Percentiles rank a stretch among this genome's conserved stretches.
Evolutionary conservation across 176 grass and related monocot species (phyloP).

Genomic region (Musa acuminata): DNA sequence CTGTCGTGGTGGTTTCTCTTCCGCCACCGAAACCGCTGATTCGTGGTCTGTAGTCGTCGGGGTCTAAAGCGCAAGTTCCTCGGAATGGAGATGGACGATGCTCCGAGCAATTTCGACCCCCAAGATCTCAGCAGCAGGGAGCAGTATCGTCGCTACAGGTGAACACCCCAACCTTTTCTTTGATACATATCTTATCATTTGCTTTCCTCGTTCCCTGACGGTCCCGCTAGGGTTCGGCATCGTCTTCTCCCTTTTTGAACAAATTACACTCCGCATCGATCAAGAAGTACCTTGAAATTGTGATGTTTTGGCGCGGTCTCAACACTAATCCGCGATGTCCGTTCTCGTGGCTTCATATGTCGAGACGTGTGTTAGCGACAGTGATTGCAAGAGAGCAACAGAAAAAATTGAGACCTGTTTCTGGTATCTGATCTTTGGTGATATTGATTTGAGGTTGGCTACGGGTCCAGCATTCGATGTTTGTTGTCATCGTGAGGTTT

Average conservation of each 20-base stretch:
- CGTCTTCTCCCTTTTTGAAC: neutral
- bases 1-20: neutral
- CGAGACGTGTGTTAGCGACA: too few relatives aligned
- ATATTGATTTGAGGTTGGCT: too few relatives aligned
- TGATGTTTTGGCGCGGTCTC: too few relatives aligned
- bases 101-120: conserved; percentile 64
- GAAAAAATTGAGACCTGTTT: too few relatives aligned
- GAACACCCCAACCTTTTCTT: neutral
- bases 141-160: conserved; percentile 90
- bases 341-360: too few relatives aligned
- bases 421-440: too few relatives aligned
- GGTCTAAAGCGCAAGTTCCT: neutral
- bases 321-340: too few relatives aligned
- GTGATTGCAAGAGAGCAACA: too few relatives aligned
- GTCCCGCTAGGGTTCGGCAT: neutral
- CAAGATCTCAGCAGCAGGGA: conserved; percentile 55
- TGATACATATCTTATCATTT: neutral
- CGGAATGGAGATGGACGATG: conserved; percentile 32
- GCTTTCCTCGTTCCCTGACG: neutral
- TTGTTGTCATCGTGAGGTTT: too few relatives aligned
- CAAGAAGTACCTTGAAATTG: too few relatives aligned
- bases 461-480: too few relatives aligned
- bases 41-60: neutral
- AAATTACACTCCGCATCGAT: too few relatives aligned
- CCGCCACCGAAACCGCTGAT: neutral